Conservation (phyloP, 2,329 filamentous ascomycete genomes). For the Penicillium sp. region DNA sequence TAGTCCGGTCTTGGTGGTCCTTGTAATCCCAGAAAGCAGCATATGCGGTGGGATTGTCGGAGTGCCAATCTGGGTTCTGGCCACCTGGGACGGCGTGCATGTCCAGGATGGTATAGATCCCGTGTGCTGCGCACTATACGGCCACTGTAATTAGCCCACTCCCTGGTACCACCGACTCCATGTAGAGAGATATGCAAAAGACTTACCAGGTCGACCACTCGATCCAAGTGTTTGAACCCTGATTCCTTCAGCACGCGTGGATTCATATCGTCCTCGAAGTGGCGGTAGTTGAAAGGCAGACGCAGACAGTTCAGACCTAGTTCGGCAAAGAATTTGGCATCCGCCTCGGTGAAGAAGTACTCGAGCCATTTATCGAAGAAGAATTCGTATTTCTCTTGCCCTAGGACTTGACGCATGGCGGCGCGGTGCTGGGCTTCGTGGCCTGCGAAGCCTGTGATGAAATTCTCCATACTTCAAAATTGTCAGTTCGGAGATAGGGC, state of each 20-base stretch:
- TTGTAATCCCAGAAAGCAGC: slow-evolving; percentile 53
- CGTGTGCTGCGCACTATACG: slow-evolving; percentile 43
- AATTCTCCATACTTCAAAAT: slow-evolving; percentile 55
- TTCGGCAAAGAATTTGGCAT: slow-evolving; percentile 58
- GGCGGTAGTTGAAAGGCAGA: slow-evolving; percentile 60
- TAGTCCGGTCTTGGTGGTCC: slow-evolving; percentile 50
- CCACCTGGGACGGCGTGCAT: slow-evolving; percentile 51
- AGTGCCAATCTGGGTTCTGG: slow-evolving; percentile 53
- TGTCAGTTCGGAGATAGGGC: not conserved
- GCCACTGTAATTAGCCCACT: not conserved
- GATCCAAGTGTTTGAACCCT: slow-evolving; percentile 51
- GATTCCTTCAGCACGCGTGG: slow-evolving; percentile 45
- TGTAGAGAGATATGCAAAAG: not conserved
- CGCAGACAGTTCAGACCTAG: slow-evolving; percentile 59
- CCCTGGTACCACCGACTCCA: not conserved
- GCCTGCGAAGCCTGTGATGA: slow-evolving; percentile 62
- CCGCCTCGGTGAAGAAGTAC: slow-evolving; percentile 59
- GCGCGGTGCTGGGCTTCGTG: slow-evolving; percentile 57
- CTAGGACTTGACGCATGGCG: slow-evolving; percentile 54
- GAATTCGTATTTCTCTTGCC: slow-evolving; percentile 57
- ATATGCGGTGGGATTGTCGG: slow-evolving; percentile 47
- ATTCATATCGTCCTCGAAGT: slow-evolving; percentile 51
- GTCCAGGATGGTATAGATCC: slow-evolving; percentile 53
- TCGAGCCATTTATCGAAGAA: slow-evolving; percentile 59
- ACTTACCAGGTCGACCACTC: slow-evolving; percentile 44